Evolutionary conservation across 2,329 filamentous ascomycete genomes (phyloP), one percentile per base, ranked within the genome.

Genomic region (Aureobasidium sp.): DNA sequence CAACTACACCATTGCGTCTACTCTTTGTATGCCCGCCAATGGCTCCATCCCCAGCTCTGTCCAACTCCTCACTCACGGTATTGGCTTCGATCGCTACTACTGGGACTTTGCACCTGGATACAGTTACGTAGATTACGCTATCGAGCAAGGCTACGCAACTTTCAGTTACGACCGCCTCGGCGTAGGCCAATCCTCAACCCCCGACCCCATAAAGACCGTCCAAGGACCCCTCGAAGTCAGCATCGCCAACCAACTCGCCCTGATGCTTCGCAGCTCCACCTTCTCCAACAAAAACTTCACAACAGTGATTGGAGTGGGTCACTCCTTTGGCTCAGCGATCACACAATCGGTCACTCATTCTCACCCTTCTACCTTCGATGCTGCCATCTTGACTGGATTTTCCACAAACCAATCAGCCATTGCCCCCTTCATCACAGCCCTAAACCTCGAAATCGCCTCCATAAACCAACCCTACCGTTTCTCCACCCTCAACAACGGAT

Each of bases 321-420:
- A 83, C 68, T 78, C 75, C 27, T 77, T 62, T 33, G 68, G 68
- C 29, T 61, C 51, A 33, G 61, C 63, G 25, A 67, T 69, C 70
- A 85, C 84, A 3, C 90, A 88, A 75, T 82, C 78, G 55, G 79
- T 91, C 25, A 84, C 85, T 10, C 81, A 81, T 54, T 73, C 79
- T 66, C 79, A 88, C 70, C 87, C 88, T 1, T 72, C 81, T 63
- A 77, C 87, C 65, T 87, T 85, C 43, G 74, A 80, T 68, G 79
- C 75, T 47, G 71, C 77, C 27, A 74, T 79, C 62, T 69, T 82
- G 11, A 79, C 78, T 2, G 79, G 80, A 33, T 78, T 77, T 70
- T 73, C 73, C 15, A 56, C 63, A 59, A 74, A 76, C 54, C 40
- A 64, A 23, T 68, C 70, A 27, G 69, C 67, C 29, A 60, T 74